Percentiles rank a stretch among this genome's conserved stretches.
Conservation (phyloP, 2,329 filamentous ascomycete genomes). For the Colletotrichum liaoningense region DNA sequence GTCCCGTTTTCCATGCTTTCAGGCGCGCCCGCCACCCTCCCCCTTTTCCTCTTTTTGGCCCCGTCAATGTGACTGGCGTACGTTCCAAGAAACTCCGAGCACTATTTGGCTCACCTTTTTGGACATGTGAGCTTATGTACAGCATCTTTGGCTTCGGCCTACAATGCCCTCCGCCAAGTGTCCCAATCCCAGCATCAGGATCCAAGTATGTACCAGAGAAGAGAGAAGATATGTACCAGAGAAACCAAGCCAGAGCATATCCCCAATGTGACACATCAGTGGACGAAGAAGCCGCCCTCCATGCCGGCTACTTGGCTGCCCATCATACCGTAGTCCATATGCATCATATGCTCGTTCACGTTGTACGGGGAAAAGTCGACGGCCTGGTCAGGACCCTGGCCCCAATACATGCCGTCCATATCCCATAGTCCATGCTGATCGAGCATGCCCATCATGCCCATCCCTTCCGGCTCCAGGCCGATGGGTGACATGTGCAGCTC, state of each 20-base stretch:
- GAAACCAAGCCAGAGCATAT: background rate
- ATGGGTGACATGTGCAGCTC: conserved; percentile 64
- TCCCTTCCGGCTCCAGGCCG: conserved; percentile 60
- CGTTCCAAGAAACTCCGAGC: conserved; percentile 3
- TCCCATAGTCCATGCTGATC: conserved; percentile 68
- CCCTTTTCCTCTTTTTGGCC: background rate
- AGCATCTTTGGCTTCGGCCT: background rate
- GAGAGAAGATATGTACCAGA: conserved; percentile 8
- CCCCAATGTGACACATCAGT: conserved; percentile 42
- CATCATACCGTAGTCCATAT: conserved; percentile 53
- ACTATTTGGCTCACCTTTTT: background rate
- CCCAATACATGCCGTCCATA: conserved; percentile 67
- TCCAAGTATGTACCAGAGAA: background rate
- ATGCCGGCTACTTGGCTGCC: conserved; percentile 48
- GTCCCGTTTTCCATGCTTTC: conserved; percentile 7
- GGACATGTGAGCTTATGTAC: background rate
- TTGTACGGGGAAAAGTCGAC: conserved; percentile 41
- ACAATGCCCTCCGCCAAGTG: background rate
- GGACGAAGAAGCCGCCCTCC: conserved; percentile 56
- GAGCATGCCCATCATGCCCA: conserved; percentile 64
- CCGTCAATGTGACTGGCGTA: conserved; percentile 11
- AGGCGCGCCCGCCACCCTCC: background rate
- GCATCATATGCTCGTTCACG: conserved; percentile 48
- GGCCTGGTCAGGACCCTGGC: conserved; percentile 49
- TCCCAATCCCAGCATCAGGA: background rate